phyloP scores from a whole-genome alignment of 2,329 filamentous ascomycete species.

The Alternaria viburni region DNA sequence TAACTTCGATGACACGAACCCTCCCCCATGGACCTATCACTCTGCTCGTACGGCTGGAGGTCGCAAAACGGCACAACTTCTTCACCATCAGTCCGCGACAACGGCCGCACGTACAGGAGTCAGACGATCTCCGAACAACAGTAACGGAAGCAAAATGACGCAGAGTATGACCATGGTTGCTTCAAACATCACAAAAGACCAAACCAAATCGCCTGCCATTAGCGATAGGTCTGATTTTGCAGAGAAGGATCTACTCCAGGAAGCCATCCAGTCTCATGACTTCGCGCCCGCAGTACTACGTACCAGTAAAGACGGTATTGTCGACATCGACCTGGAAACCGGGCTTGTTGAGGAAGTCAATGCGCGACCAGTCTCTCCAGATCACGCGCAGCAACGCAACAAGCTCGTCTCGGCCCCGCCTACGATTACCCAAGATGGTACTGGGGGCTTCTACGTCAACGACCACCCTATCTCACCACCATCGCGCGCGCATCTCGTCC shows the following conservation, averaged over 20 bases:
- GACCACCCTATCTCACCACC: conserved; percentile 19
- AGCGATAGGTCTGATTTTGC: conserved; percentile 18
- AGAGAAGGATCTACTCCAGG: conserved; percentile 11
- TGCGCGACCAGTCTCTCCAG: conserved; percentile 8
- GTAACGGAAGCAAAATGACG: conserved; percentile 12
- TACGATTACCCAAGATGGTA: conserved; percentile 19
- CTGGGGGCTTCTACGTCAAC: conserved; percentile 22
- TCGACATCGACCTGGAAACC: conserved; percentile 17
- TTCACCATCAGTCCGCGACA: conserved; percentile 13
- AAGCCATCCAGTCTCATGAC: conserved; percentile 20
- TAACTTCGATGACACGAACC: conserved; percentile 37
- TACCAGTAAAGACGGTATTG: neutral
- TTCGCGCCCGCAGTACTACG: conserved; percentile 15
- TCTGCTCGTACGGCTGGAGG: conserved; percentile 35
- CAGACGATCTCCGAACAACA: conserved; percentile 8
- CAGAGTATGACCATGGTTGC: conserved; percentile 23
- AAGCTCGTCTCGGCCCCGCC: neutral
- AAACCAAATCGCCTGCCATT: neutral
- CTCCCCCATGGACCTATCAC: conserved; percentile 41
- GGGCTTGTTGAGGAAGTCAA: conserved; percentile 1
- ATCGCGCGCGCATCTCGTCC: conserved; percentile 12
- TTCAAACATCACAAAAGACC: conserved; percentile 12
- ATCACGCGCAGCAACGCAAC: conserved; percentile 1
- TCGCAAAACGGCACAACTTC: conserved; percentile 23
- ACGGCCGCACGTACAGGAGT: conserved; percentile 12